phyloP scores from a whole-genome alignment of 495 filamentous ascomycete genomes.

The Mycothermus thermophilus region DNA sequence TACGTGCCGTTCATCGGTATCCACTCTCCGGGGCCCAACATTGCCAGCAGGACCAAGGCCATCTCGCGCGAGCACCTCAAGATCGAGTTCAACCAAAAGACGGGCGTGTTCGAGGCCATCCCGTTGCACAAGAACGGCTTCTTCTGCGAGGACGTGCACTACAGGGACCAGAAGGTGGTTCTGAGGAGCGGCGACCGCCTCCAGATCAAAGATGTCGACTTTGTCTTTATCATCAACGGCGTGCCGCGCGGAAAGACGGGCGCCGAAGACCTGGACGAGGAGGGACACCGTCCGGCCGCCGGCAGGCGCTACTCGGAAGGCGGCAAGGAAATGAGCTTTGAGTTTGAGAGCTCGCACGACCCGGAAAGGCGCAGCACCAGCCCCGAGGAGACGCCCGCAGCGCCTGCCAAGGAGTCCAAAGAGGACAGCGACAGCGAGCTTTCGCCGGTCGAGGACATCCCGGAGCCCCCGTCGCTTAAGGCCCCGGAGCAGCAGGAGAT shows the following conservation, averaged over 20 bases:
- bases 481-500: conserved; percentile 25
- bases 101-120: conserved; percentile 61
- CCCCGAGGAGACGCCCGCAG: conserved; percentile 25
- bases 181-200: conserved; percentile 60
- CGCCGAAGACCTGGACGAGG: conserved; percentile 37
- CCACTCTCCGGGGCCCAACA: conserved; percentile 51
- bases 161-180: conserved; percentile 46
- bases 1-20: conserved; percentile 68
- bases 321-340: conserved; percentile 49
- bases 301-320: conserved; percentile 34
- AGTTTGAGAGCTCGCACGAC: conserved; percentile 46
- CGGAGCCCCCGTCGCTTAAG: conserved; percentile 22
- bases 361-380: conserved; percentile 39
- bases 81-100: conserved; percentile 66
- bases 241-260: conserved; percentile 54
- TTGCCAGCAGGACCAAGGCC: conserved; percentile 47
- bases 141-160: conserved; percentile 64
- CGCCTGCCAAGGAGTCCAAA: conserved; percentile 1
- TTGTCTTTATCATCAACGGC: conserved; percentile 62
- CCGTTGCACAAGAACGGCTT: conserved; percentile 77
- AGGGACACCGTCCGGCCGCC: conserved; percentile 21
- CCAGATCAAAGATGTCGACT: conserved; percentile 64
- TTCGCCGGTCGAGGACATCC: conserved; percentile 16
- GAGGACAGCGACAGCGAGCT: conserved; percentile 18
- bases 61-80: conserved; percentile 81